Conservation (phyloP, 768 basidiomycete species). For the Xanthoconium purpureum region DNA sequence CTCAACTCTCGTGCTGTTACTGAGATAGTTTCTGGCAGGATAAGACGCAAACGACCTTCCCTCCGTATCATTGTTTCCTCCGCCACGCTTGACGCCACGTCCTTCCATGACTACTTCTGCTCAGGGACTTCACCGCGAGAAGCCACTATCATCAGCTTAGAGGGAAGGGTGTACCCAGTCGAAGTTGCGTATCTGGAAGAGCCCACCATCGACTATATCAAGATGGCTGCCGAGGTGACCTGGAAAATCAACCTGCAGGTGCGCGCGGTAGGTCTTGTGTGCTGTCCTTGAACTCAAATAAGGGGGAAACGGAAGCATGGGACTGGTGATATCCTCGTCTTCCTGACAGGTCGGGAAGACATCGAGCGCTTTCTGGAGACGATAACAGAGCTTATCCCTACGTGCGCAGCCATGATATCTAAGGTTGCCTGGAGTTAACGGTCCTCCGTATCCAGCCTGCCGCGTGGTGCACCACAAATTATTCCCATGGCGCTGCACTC, state of each 20-base stretch:
- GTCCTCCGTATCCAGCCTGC: conserved; percentile 37
- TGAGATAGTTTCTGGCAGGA: conserved; percentile 45
- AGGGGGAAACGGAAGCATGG: conserved; percentile 50
- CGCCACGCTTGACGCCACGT: conserved; percentile 90
- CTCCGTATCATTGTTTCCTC: conserved; percentile 92
- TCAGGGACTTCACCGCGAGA: conserved; percentile 59
- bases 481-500: conserved; percentile 81
- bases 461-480: conserved; percentile 54
- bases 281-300: background rate
- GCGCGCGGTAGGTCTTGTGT: conserved; percentile 9
- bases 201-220: conserved; percentile 76
- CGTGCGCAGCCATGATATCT: conserved; percentile 39
- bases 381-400: conserved; percentile 72
- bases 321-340: conserved; percentile 87
- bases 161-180: conserved; percentile 94
- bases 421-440: background rate
- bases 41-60: conserved; percentile 85
- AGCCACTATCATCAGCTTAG: conserved; percentile 82
- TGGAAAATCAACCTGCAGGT: conserved; percentile 84
- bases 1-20: background rate
- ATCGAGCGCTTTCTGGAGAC: conserved; percentile 87
- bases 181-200: conserved; percentile 85
- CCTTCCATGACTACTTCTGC: conserved; percentile 88
- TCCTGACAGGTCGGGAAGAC: conserved; percentile 94
- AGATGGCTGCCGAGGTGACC: conserved; percentile 75